A percentile compares a stretch with the other conserved stretches of the same genome.
Evolutionary conservation across 2,329 filamentous ascomycete genomes (phyloP).

Genomic region (Colletotrichum lentis): DNA sequence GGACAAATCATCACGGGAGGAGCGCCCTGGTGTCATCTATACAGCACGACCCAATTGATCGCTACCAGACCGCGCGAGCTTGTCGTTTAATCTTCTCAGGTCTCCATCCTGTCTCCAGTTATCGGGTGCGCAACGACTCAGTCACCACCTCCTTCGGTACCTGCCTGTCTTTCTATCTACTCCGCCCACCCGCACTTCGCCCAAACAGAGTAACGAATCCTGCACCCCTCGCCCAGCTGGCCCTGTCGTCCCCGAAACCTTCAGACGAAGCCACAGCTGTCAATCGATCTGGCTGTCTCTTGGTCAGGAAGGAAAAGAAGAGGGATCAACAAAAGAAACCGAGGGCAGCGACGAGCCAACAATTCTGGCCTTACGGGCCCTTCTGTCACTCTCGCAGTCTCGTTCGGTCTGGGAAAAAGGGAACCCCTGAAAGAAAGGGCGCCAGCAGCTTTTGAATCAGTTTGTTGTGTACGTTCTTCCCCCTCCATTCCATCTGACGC

Average conservation of each 20-base stretch:
- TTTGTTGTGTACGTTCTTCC: constrained; percentile 26
- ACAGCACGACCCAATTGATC: constrained; percentile 29
- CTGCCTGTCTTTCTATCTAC: constrained; percentile 13
- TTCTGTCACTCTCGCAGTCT: not conserved
- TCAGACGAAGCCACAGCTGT: constrained; percentile 23
- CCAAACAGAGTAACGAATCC: constrained; percentile 22
- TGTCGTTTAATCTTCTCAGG: constrained; percentile 33
- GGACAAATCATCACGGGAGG: not conserved
- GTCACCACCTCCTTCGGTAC: constrained; percentile 14
- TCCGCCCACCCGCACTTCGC: constrained; percentile 20
- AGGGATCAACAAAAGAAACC: too few relatives aligned
- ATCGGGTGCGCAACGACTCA: constrained; percentile 35
- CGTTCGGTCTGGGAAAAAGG: not conserved
- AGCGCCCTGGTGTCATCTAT: constrained; percentile 24
- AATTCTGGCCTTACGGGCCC: constrained; percentile 8
- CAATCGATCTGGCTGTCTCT: constrained; percentile 10
- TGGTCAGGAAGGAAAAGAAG: not conserved
- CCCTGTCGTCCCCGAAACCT: constrained; percentile 18
- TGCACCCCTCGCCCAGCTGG: constrained; percentile 8
- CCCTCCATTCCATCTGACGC: constrained; percentile 11
- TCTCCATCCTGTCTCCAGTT: constrained; percentile 33
- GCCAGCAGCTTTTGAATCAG: constrained; percentile 23
- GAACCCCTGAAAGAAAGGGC: constrained; percentile 15
- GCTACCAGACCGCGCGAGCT: constrained; percentile 17
- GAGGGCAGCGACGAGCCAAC: constrained; percentile 6